Evolutionary conservation across 805 yeast species (phyloP), one percentile per base, ranked within the genome.

Genomic region (Dipodascopsis uninucleata): DNA sequence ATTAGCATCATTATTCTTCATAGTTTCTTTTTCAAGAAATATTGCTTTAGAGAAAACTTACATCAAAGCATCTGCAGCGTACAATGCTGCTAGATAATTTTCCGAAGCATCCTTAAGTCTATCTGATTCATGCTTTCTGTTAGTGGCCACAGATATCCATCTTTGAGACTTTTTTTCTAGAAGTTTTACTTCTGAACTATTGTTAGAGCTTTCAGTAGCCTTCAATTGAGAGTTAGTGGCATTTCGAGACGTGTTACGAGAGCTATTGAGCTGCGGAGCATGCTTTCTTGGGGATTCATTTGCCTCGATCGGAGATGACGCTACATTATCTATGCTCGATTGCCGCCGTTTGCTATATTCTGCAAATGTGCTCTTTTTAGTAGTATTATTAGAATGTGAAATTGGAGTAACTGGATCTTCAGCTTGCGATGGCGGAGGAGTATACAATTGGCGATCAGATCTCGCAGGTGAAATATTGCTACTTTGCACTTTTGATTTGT

Each of bases 121-220:
- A 48, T 71, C 75, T 10, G 70, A 60, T 31, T 63, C 66, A 55
- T 68, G 72, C 49, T 71, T 71, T 45, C 66, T 61, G 5, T 55
- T 51, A 5, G 68, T 59, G 1, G 73, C 72, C 12, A 58, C 48
- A 16, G 59, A 59, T 17, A 63, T 52, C 75, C 76, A 72, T 9
- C 57, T 49, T 25, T 49, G 51, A 4, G 31, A 31, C 29, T 52
- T 52, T 7, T 32, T 26, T 17, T 36, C 42, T n/a, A 53, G 44
- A n/a, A 40, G 28, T 22, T 45, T 48, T n/a, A 32, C 23, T 12
- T 38, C 42, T 7, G n/a, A n/a, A n/a, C 36, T 55, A 57, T 59
- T 64, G 60, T 41, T 59, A 51, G 16, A 52, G 41, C 38, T 58
- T 52, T 31, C 58, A 52, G n/a, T 44, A 49, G 20, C 52, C 54